Evolutionary conservation across 495 filamentous ascomycete genomes (phyloP), one percentile per base, ranked within the genome.

Genomic region (Choiromyces venosus): DNA sequence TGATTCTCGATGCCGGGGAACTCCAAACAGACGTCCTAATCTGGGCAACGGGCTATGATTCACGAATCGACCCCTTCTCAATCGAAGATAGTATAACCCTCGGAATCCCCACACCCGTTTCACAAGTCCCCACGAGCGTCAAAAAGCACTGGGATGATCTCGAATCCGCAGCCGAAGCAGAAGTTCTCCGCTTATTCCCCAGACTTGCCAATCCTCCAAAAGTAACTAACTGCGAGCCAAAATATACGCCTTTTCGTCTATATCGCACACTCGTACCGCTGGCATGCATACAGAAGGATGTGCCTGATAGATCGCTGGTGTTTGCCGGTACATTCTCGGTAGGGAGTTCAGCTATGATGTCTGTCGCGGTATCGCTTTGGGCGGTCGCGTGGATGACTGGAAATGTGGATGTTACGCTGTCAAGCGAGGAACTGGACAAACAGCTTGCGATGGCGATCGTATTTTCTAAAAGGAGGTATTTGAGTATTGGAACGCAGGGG

Each of bases 301-400:
- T n/a, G n/a, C n/a, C n/a, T n/a, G 66, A 70, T 38, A 21, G 19
- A 5, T 42, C 64, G 12, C 66, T 76, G 39, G 64, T 61, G 40
- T 66, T 71, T 21, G 70, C 71, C 42, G 67, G 74, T 66, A 56
- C 37, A 44, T 65, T 75, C 37, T 38, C 21, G 0, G 37, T 35
- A 14, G 65, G 9, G 35, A 68, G 73, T 37, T 68, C 46, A 10
- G 66, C 46, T 18, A 72, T 72, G 64, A 33, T 71, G 38, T 68
- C 35, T 10, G 65, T 65, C 12, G 69, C 71, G 29, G 44, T 67
- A 29, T 46, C 71, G 3, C 68, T 82, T 4, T 81, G 79, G 74
- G 71, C 61, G 3, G 70, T 78, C n/a, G 76, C 81, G 6, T 80
- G 78, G 56, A 64, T 82, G 44, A 71, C 74, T 21, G 68, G 44